These are phyloP conservation scores for Colletotrichum theobromicola DNA, from an alignment of 2,329 filamentous ascomycete species.

Conservation along the genomic window DNA sequence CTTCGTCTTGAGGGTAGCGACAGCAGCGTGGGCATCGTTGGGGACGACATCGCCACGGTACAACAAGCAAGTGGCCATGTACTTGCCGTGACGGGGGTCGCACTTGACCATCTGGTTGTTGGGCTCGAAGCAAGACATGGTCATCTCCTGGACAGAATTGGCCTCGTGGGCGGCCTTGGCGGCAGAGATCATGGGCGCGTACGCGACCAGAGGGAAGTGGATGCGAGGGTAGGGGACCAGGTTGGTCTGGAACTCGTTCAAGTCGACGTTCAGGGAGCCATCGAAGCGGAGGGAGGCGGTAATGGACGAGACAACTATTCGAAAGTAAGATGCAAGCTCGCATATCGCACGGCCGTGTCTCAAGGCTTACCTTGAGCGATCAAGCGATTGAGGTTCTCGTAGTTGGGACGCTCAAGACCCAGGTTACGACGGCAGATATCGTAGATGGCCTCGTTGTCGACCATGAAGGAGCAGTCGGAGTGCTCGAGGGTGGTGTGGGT, in stretches of 20 bases:
- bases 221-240: slow-evolving; percentile 98
- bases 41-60: slow-evolving; percentile 99
- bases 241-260: slow-evolving; percentile 99
- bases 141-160: slow-evolving; percentile 98
- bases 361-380: slow-evolving; percentile 82
- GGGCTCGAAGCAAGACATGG: slow-evolving; percentile 98
- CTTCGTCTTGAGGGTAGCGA: slow-evolving; percentile 98
- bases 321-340: slow-evolving; percentile 26
- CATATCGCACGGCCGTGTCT: not conserved
- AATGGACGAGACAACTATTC: slow-evolving; percentile 91
- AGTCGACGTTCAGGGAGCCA: slow-evolving; percentile 97
- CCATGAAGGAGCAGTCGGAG: slow-evolving; percentile 99
- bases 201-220: slow-evolving; percentile 98
- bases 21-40: slow-evolving; percentile 91
- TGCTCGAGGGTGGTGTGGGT: slow-evolving; percentile 99
- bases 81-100: slow-evolving; percentile 98
- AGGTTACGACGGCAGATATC: slow-evolving; percentile 99
- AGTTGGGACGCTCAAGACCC: slow-evolving; percentile 95
- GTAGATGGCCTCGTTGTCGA: slow-evolving; percentile 99
- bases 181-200: slow-evolving; percentile 91
- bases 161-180: slow-evolving; percentile 97
- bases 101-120: slow-evolving; percentile 99
- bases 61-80: slow-evolving; percentile 98
- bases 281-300: slow-evolving; percentile 98
- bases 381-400: slow-evolving; percentile 98